phyloP scores from a whole-genome alignment of 129 eudicot species.

The Lonicera japonica region DNA sequence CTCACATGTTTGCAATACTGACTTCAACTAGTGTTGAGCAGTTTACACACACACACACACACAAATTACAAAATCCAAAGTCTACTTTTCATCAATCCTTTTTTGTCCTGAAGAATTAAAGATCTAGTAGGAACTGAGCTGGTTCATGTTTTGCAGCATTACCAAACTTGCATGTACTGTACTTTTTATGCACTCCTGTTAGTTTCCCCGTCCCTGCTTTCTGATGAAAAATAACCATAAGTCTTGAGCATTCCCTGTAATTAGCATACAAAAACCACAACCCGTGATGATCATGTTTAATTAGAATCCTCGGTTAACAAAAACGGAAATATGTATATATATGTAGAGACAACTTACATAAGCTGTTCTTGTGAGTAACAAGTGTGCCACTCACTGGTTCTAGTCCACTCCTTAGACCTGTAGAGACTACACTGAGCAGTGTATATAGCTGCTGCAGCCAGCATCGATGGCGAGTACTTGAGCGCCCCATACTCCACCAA shows the following conservation, averaged over 20 bases:
- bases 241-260: conserved; percentile 67
- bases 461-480: conserved; percentile 66
- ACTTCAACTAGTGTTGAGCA: no score
- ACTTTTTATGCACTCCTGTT: conserved; percentile 64
- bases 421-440: conserved; percentile 67
- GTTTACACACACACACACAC: no score
- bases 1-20: no score
- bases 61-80: no score
- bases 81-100: no score
- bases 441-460: conserved; percentile 87
- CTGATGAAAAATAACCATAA: conserved; percentile 63
- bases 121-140: conserved; percentile 56
- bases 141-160: conserved; percentile 53
- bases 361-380: conserved; percentile 50
- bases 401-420: conserved; percentile 56
- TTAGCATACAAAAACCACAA: not conserved
- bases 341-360: conserved; percentile 30
- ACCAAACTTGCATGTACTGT: conserved; percentile 64
- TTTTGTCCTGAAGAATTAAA: no score
- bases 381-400: conserved; percentile 53
- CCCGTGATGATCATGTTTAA: no score
- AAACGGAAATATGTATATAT: no score
- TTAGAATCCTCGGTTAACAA: not conserved
- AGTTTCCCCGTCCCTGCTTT: conserved; percentile 64
- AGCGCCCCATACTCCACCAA: conserved; percentile 70